phyloP scores from a whole-genome alignment of 2,329 filamentous ascomycete species.

The Trichoderma asperellum region DNA sequence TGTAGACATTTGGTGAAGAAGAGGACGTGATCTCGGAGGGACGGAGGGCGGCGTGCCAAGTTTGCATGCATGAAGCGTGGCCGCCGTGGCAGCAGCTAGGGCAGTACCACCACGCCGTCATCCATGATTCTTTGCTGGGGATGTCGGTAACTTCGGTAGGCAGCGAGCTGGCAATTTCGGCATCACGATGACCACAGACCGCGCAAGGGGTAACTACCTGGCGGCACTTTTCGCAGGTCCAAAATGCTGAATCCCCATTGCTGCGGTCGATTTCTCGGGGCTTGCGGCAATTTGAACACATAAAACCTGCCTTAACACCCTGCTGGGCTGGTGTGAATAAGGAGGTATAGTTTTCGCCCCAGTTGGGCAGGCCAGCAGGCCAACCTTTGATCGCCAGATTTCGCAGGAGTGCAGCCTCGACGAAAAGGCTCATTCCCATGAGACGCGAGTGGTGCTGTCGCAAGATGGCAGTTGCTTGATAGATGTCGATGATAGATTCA shows the following conservation, averaged over 20 bases:
- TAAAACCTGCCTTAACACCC: slow-evolving; percentile 56
- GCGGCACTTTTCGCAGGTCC: slow-evolving; percentile 61
- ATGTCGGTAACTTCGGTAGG: slow-evolving; percentile 40
- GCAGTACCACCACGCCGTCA: slow-evolving; percentile 65
- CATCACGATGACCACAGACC: slow-evolving; percentile 60
- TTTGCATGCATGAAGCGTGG: slow-evolving; percentile 61
- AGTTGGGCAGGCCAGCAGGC: slow-evolving; percentile 55
- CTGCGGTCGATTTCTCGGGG: slow-evolving; percentile 58
- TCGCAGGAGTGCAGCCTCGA: slow-evolving; percentile 63
- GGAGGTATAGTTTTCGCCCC: slow-evolving; percentile 59
- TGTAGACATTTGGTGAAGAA: slow-evolving; percentile 40
- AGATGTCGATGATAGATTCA: slow-evolving; percentile 55
- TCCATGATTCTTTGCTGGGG: slow-evolving; percentile 33
- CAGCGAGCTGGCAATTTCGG: slow-evolving; percentile 48
- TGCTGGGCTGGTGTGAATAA: slow-evolving; percentile 60
- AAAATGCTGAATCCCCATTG: slow-evolving; percentile 51
- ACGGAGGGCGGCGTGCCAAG: slow-evolving; percentile 56
- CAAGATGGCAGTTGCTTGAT: slow-evolving; percentile 60
- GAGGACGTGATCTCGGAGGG: slow-evolving; percentile 30
- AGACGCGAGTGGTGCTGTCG: slow-evolving; percentile 64
- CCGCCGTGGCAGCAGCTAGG: slow-evolving; percentile 66
- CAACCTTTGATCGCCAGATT: slow-evolving; percentile 64
- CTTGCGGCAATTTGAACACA: slow-evolving; percentile 61
- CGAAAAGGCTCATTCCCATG: slow-evolving; percentile 61
- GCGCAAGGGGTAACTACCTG: slow-evolving; percentile 60